These are phyloP conservation scores for Cucurbita argyrosperma DNA, from an alignment of 306 rosid species.

Conservation along the genomic window DNA sequence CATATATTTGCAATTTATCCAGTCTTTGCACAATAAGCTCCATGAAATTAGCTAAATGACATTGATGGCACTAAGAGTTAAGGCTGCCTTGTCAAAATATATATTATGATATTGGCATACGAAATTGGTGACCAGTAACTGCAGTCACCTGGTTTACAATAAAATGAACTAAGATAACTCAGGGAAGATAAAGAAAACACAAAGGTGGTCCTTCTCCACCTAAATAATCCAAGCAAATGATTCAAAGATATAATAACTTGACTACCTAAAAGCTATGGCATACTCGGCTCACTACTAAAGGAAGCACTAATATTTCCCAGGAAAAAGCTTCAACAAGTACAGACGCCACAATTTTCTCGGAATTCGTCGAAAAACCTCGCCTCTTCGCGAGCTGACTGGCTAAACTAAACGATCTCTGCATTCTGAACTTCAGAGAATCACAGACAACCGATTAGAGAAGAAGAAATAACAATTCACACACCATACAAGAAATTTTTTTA, in stretches of 20 bases:
- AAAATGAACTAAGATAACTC: neutral
- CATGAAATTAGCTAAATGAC: neutral
- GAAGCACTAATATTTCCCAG: neutral
- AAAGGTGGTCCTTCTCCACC: neutral
- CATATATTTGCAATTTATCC: neutral
- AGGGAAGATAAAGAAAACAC: neutral
- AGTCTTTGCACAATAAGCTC: neutral
- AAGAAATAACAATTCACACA: neutral
- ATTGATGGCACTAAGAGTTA: neutral
- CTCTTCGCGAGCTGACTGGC: conserved; percentile 25
- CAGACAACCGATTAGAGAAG: neutral
- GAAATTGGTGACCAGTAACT: neutral
- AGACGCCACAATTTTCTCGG: conserved; percentile 66
- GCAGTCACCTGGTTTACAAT: neutral
- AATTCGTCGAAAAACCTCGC: conserved; percentile 42
- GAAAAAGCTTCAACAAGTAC: conserved; percentile 26
- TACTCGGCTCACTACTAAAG: neutral
- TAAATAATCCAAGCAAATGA: neutral
- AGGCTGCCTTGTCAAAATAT: neutral
- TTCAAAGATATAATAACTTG: neutral
- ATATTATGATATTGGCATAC: neutral
- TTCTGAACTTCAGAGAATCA: conserved; percentile 19
- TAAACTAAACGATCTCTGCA: conserved; percentile 38
- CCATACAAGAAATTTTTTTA: neutral
- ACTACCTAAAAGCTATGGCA: neutral